These are phyloP conservation scores for Silene latifolia DNA, from an alignment of 148 eudicot species.

Conservation along the genomic window DNA sequence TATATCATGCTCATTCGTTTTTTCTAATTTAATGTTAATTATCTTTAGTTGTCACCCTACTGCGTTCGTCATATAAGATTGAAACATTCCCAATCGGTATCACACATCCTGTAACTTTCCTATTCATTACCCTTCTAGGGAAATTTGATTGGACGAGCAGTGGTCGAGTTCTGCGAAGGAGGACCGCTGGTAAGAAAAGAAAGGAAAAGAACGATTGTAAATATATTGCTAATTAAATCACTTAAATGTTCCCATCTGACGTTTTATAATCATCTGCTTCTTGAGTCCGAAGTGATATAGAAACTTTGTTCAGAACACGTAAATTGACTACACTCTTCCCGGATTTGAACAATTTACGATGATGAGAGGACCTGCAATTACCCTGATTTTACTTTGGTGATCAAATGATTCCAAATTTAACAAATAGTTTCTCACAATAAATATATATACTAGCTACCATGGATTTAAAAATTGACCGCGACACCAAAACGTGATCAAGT, in stretches of 20 bases:
- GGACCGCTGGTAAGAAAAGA: slow-evolving; percentile 67
- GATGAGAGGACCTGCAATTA: too few relatives aligned
- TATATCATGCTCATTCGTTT: background rate
- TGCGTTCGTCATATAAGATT: too few relatives aligned
- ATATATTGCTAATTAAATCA: background rate
- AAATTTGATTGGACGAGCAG: slow-evolving; percentile 78
- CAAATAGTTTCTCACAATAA: too few relatives aligned
- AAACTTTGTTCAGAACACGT: background rate
- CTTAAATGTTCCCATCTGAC: background rate
- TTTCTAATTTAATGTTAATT: too few relatives aligned
- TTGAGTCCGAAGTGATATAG: background rate
- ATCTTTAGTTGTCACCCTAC: background rate
- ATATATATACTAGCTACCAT: too few relatives aligned
- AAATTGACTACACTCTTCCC: too few relatives aligned
- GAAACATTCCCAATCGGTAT: too few relatives aligned
- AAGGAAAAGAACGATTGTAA: background rate
- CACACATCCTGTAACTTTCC: background rate
- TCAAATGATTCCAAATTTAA: too few relatives aligned
- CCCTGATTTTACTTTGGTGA: too few relatives aligned
- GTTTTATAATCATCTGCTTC: slow-evolving; percentile 1
- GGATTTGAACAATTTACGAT: too few relatives aligned
- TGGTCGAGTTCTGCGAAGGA: slow-evolving; percentile 84
- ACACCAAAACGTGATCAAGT: too few relatives aligned
- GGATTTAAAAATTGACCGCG: too few relatives aligned
- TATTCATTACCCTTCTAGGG: slow-evolving; percentile 47